Evolutionary conservation across 2,329 filamentous ascomycete genomes (phyloP), one percentile per base, ranked within the genome.

Genomic region (Podosphaera aphanis): DNA sequence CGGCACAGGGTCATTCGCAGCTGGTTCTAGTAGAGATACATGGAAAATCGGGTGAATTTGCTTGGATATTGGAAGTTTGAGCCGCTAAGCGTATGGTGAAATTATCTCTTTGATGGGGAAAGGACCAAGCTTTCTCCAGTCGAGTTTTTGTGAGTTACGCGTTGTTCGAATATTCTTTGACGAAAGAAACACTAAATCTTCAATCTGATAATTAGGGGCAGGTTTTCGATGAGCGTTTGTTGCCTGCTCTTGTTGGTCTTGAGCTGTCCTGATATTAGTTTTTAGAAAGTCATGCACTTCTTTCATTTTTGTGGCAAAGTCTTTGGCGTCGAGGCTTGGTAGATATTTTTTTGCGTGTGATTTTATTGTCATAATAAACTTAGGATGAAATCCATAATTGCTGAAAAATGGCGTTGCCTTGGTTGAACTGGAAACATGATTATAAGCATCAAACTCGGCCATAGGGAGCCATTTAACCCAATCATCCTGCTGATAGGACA

Each of bases 401-500:
- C n/a, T n/a, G n/a, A n/a, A n/a, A n/a, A n/a, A n/a, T n/a, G n/a
- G n/a, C n/a, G n/a, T n/a, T n/a, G n/a, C n/a, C n/a, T n/a, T n/a
- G n/a, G n/a, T n/a, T n/a, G n/a, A n/a, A n/a, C n/a, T n/a, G n/a
- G n/a, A n/a, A n/a, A n/a, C n/a, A n/a, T n/a, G n/a, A n/a, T n/a
- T n/a, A n/a, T n/a, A n/a, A n/a, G n/a, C n/a, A n/a, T n/a, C n/a
- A n/a, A n/a, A n/a, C n/a, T n/a, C n/a, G n/a, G n/a, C n/a, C n/a
- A n/a, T n/a, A n/a, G n/a, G n/a, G n/a, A n/a, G n/a, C n/a, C n/a
- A n/a, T n/a, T n/a, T n/a, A n/a, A n/a, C n/a, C n/a, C n/a, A n/a
- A 19, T 50, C 37, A 29, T 48, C 27, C 23, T 49, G 15, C 15
- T 45, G 19, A 27, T 49, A 44, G 10, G 47, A 47, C 3, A 49